These are phyloP conservation scores for Ustilago shanxiensis DNA, from an alignment of 1,284 basidiomycete species.

Conservation along the genomic window DNA sequence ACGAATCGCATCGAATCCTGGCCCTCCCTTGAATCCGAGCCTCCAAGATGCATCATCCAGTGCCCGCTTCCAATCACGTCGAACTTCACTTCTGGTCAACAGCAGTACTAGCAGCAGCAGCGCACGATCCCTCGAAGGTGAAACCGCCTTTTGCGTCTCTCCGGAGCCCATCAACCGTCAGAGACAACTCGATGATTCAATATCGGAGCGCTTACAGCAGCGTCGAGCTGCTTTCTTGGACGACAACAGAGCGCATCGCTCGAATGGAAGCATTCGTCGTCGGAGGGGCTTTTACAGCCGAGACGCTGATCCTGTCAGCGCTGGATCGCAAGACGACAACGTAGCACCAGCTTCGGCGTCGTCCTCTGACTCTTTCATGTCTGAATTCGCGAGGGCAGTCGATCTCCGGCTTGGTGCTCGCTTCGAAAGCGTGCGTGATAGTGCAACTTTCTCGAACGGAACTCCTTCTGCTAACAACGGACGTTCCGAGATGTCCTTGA, in stretches of 20 bases:
- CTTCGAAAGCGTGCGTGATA: conserved; percentile 6
- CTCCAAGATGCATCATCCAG: not conserved
- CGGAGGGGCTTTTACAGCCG: conserved; percentile 34
- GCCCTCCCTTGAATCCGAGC: not conserved
- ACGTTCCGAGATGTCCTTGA: not conserved
- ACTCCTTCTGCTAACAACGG: not conserved
- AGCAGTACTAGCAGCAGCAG: conserved; percentile 28
- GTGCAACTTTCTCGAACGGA: not conserved
- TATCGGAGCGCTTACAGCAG: not conserved
- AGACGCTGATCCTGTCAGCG: conserved; percentile 16
- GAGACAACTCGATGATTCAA: not conserved
- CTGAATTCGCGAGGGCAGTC: conserved; percentile 33
- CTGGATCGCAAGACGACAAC: not conserved
- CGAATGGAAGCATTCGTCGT: conserved; percentile 18
- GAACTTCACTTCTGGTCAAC: conserved; percentile 39
- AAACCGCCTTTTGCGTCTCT: conserved; percentile 12
- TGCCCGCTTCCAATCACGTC: conserved; percentile 5
- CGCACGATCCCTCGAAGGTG: not conserved
- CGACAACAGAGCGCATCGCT: conserved; percentile 16
- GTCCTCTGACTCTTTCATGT: conserved; percentile 26
- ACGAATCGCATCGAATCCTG: not conserved
- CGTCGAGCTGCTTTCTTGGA: conserved; percentile 12
- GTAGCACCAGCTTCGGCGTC: not conserved
- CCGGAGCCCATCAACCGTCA: conserved; percentile 15
- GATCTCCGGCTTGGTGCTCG: conserved; percentile 29